Evolutionary conservation across 805 yeast genomes (phyloP).

Genomic region (Limtongia smithiae): DNA sequence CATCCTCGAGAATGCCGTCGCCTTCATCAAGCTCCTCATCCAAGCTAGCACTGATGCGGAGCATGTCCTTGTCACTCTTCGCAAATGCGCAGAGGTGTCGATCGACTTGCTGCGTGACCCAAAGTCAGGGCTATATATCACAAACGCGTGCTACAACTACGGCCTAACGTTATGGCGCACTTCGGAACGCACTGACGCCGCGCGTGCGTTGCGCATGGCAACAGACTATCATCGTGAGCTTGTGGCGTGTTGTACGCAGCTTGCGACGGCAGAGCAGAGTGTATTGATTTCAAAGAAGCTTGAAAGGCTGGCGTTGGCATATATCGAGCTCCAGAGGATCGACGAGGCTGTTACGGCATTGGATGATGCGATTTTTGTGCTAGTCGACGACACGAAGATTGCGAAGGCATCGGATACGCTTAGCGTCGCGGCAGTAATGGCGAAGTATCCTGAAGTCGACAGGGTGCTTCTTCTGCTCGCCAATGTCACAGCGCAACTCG

Average conservation of each 20-base stretch:
- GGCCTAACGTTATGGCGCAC: slow-evolving; percentile 16
- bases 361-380: background rate
- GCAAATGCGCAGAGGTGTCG: slow-evolving; percentile 4
- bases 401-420: background rate
- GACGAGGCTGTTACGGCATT: slow-evolving; percentile 4
- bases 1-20: slow-evolving; percentile 16
- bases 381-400: background rate
- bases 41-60: background rate
- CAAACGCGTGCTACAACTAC: slow-evolving; percentile 17
- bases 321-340: slow-evolving; percentile 4
- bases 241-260: too few relatives aligned
- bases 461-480: slow-evolving; percentile 4
- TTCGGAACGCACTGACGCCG: too few relatives aligned
- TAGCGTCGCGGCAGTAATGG: background rate
- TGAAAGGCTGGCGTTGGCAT: slow-evolving; percentile 19
- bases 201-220: too few relatives aligned
- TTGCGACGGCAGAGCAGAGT: background rate
- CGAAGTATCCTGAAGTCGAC: slow-evolving; percentile 5
- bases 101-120: slow-evolving; percentile 7
- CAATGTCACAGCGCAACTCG: background rate
- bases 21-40: slow-evolving; percentile 5
- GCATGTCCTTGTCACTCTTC: background rate
- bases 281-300: slow-evolving; percentile 12
- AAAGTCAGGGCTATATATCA: slow-evolving; percentile 4
- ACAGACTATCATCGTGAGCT: too few relatives aligned